Evolutionary conservation across 2,329 filamentous ascomycete species (phyloP), one percentile per base, ranked within the genome.

Genomic region (Monosporascus sp.): DNA sequence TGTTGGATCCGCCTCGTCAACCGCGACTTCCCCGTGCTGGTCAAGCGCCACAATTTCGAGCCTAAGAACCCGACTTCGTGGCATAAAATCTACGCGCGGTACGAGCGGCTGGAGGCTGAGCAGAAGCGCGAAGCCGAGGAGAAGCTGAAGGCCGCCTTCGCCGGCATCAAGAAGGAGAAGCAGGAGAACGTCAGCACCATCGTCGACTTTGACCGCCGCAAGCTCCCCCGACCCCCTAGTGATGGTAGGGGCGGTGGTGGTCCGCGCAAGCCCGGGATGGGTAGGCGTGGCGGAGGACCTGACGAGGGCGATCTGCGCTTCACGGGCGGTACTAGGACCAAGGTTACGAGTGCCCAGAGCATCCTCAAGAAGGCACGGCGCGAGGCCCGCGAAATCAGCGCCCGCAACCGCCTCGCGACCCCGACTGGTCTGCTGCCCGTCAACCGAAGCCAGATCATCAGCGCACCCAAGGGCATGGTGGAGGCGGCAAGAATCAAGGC

Each of bases 1-100:
- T 75, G 93, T 56, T 97, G 93, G 93, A 72, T 83, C 43, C 80
- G 82, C 27, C 81, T 97, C 64, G 94, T 97, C 69, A 80, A 82
- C 50, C 82, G 85, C 48, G 85, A 96, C 63, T 89, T 96, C 57
- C 84, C 85, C 2, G 74, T 82, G 52, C 86, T 84, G 69, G 71
- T 73, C 58, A 76, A 85, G 43, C 73, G 74, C 46, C 83, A 87
- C 65, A 80, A 82, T 25, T 81, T 85, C 60, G 75, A 82, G 24
- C 88, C 89, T 0, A 77, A 78, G 52, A 79, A 89, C 57, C 82
- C 86, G 0, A 75, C 76, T 37, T 84, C 83, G 55, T 97, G 91
- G 91, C 83, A 86, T 66, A 83, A 87, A 52, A 78, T 95, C 15
- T 97, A 95, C 72, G 75, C 79, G 58, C 83, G 84, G 57, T 86